Percentiles rank a stretch among this genome's conserved stretches.
Evolutionary conservation across 805 yeast genomes (phyloP).

Genomic region (Wickerhamomyces ciferrii): DNA sequence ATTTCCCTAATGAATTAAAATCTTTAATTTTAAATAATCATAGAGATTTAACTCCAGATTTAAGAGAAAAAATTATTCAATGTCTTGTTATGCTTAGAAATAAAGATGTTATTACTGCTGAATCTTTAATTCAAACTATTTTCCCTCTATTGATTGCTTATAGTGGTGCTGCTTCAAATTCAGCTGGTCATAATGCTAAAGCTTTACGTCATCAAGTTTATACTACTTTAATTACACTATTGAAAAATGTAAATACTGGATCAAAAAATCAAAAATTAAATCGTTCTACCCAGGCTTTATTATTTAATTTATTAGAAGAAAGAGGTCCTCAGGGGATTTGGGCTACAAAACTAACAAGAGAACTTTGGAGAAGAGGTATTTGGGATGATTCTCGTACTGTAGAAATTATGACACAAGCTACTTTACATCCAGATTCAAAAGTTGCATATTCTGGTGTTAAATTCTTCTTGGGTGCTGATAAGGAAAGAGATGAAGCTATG

Average conservation of each 20-base stretch:
- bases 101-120: conserved; percentile 74
- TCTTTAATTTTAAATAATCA: conserved; percentile 69
- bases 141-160: conserved; percentile 82
- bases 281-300: conserved; percentile 83
- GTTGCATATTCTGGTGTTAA: conserved; percentile 86
- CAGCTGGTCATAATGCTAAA: conserved; percentile 63
- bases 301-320: conserved; percentile 80
- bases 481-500: conserved; percentile 81
- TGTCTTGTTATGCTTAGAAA: conserved; percentile 88
- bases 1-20: conserved; percentile 78
- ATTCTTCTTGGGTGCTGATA: conserved; percentile 93
- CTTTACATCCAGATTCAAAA: conserved; percentile 79
- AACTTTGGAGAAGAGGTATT: conserved; percentile 94
- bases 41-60: conserved; percentile 73
- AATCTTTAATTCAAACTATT: conserved; percentile 73
- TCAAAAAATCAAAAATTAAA: conserved; percentile 86
- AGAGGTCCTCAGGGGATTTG: conserved; percentile 83
- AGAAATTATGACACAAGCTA: conserved; percentile 97
- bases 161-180: conserved; percentile 38
- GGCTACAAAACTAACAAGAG: conserved; percentile 95
- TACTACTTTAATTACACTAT: conserved; percentile 66
- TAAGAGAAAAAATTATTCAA: conserved; percentile 88
- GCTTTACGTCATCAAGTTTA: conserved; percentile 80
- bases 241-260: conserved; percentile 84
- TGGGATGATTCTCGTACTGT: conserved; percentile 98